Evolutionary conservation across 2,329 filamentous ascomycete species (phyloP), one percentile per base, ranked within the genome.

Genomic region (Sporothrix brasiliensis): DNA sequence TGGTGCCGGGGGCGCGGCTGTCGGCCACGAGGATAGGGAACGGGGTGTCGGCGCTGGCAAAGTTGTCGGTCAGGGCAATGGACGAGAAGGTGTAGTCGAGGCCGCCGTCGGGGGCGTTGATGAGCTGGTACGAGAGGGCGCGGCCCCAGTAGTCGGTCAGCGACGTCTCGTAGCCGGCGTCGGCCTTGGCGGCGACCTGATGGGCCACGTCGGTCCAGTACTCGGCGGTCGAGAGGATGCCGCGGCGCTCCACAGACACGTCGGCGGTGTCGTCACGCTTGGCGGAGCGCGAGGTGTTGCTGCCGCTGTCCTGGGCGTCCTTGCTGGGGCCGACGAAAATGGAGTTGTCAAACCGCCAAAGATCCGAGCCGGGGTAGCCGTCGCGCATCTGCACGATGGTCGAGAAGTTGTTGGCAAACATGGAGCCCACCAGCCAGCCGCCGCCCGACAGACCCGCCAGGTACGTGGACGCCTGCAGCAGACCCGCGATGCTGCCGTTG

Each of bases 81-180:
- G 92, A 95, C 3, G 92, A 96, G 82, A 90, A 97, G 4, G 93
- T 97, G 76, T 91, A 93, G 16, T 83, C 84, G 16, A 90, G 88
- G 0, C 92, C 93, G 52, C 93, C 94, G 72, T 91, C 81, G 0
- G 84, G 85, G 6, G 87, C 91, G 77, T 94, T 91, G 77, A 97
- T 86, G 63, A 97, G 86, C 80, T 97, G 93, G 80, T 91, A 96
- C 1, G 90, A 90, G n/a, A 97, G 84, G 61, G 92, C 92, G 71
- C 93, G 90, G 39, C 92, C 92, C 91, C 93, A 97, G 79, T 93
- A 93, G 81, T 97, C 94, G 0, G 94, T 97, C 70, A 97, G 84
- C 10, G 92, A 91, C 3, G 86, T 87, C 60, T 89, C 82, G 76
- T 85, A 93, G 1, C 88, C 87, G 19, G 89, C 89, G 71, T 89